Percentiles rank a stretch among this genome's conserved stretches.
phyloP scores from a whole-genome alignment of 257 asterid genomes.

The Schizonepeta tenuifolia region DNA sequence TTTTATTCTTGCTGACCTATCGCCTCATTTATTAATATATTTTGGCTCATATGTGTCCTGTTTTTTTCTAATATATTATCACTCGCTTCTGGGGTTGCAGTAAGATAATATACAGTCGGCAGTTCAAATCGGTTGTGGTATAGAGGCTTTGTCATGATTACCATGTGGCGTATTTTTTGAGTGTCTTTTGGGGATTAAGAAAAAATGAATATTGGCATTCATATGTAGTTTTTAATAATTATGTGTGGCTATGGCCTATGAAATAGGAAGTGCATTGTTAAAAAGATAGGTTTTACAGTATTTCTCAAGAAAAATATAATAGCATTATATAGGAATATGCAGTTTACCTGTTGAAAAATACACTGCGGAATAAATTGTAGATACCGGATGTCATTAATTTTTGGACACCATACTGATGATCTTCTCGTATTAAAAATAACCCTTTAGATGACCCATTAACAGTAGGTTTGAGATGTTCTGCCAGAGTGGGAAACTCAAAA shows the following conservation, averaged over 20 bases:
- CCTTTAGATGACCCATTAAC: not conserved
- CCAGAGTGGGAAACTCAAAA: not conserved
- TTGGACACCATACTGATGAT: not conserved
- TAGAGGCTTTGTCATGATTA: conserved; percentile 1
- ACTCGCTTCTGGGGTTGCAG: conserved; percentile 15
- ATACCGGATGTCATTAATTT: not conserved
- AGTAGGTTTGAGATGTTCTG: not conserved
- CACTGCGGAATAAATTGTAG: not conserved
- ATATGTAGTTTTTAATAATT: not conserved
- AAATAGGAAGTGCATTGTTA: not conserved
- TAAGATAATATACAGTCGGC: not conserved
- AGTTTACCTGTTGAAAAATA: not conserved
- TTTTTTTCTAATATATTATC: conserved; percentile 5
- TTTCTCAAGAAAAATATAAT: not conserved
- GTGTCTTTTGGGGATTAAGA: not conserved
- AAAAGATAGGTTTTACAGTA: not conserved
- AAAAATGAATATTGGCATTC: not conserved
- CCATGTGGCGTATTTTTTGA: not conserved
- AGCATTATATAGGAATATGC: not conserved
- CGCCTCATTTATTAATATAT: conserved; percentile 1
- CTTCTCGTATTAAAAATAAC: not conserved
- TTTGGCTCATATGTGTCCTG: not conserved
- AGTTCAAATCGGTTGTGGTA: not conserved
- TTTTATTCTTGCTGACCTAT: conserved; percentile 17
- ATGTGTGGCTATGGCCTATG: not conserved